phyloP scores from a whole-genome alignment of 2,329 filamentous ascomycete species.

The Aureobasidium uvarum region DNA sequence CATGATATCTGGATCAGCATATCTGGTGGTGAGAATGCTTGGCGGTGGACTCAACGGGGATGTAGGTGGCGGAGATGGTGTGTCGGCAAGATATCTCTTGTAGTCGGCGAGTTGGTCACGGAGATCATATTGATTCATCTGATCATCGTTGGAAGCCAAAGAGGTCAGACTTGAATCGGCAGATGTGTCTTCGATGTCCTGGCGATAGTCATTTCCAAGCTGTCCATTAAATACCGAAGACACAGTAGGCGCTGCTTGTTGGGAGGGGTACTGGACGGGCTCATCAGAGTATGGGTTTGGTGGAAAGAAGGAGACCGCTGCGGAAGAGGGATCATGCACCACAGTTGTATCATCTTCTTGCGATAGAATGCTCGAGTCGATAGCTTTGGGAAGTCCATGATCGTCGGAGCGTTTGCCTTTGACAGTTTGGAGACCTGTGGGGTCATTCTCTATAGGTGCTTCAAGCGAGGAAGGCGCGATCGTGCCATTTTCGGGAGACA shows the following conservation, averaged over 20 bases:
- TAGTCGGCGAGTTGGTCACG: not conserved
- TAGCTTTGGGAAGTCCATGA: not conserved
- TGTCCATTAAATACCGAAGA: no score
- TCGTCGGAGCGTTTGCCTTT: not conserved
- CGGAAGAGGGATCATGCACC: slow-evolving; percentile 2
- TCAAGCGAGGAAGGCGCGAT: not conserved
- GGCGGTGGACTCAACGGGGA: slow-evolving; percentile 3
- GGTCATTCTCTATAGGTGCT: not conserved
- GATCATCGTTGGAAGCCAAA: not conserved
- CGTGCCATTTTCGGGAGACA: not conserved
- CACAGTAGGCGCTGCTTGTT: not conserved
- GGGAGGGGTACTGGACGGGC: not conserved
- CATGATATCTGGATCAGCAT: not conserved
- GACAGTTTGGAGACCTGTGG: not conserved
- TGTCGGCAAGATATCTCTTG: not conserved
- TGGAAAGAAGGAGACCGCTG: slow-evolving; percentile 7
- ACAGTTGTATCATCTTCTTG: slow-evolving; percentile 11
- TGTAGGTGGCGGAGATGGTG: not conserved
- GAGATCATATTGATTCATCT: not conserved
- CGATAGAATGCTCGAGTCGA: not conserved
- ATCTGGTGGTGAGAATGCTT: not conserved
- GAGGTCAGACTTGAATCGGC: not conserved
- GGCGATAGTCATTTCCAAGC: not conserved
- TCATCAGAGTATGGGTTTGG: not conserved
- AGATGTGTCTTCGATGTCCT: not conserved